These are phyloP conservation scores for Aspergillus pseudotamarii DNA, from an alignment of 2,329 filamentous ascomycete genomes.

Conservation along the genomic window DNA sequence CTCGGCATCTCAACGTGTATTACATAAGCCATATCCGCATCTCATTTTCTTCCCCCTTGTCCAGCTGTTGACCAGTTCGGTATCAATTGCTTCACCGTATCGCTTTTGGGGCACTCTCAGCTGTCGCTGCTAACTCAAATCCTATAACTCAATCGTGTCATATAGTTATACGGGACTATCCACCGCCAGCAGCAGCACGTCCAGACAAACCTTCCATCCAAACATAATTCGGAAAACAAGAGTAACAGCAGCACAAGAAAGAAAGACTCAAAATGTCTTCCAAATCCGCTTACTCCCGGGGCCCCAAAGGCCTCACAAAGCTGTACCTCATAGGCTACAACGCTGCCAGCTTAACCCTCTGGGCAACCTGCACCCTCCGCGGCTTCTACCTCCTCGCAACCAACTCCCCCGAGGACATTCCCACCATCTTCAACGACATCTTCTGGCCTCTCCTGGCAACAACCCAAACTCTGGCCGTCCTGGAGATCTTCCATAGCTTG, in stretches of 20 bases:
- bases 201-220: background rate
- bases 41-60: background rate
- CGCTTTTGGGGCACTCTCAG: background rate
- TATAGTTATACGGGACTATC: background rate
- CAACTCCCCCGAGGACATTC: constrained; percentile 43
- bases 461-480: constrained; percentile 78
- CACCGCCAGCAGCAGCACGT: background rate
- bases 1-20: constrained; percentile 4
- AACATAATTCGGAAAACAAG: background rate
- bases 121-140: background rate
- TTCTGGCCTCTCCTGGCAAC: constrained; percentile 51
- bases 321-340: constrained; percentile 88
- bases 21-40: background rate
- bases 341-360: constrained; percentile 72
- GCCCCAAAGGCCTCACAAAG: constrained; percentile 50
- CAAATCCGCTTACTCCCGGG: constrained; percentile 15
- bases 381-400: constrained; percentile 60
- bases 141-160: background rate
- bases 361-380: constrained; percentile 74
- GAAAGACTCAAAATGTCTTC: constrained; percentile 5
- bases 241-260: background rate
- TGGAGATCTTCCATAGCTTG: constrained; percentile 83
- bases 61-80: background rate
- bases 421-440: constrained; percentile 50
- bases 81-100: background rate